A percentile compares a stretch with the other conserved stretches of the same genome.
These are phyloP conservation scores for Trifolium fragiferum DNA, from an alignment of 306 rosid genomes.

Conservation along the genomic window DNA sequence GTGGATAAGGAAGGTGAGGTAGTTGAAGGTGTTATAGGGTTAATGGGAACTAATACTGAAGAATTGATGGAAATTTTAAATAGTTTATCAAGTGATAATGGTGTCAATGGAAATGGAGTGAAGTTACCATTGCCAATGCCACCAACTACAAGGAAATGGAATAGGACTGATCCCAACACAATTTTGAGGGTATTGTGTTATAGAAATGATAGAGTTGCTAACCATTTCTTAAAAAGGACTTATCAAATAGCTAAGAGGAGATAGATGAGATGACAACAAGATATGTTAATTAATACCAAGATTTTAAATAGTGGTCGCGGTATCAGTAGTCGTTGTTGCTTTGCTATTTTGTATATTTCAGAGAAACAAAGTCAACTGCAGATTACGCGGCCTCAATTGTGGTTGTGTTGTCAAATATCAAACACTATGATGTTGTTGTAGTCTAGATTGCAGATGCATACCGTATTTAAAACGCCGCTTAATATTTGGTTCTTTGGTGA, in stretches of 20 bases:
- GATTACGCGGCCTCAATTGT: background rate
- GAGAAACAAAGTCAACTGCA: background rate
- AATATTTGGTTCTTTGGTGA: background rate
- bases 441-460: background rate
- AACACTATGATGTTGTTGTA: background rate
- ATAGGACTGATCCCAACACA: slow-evolving; percentile 79
- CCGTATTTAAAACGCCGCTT: background rate
- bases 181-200: slow-evolving; percentile 84
- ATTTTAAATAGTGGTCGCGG: background rate
- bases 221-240: slow-evolving; percentile 75
- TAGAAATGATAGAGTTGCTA: slow-evolving; percentile 74
- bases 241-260: slow-evolving; percentile 84
- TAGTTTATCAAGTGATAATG: slow-evolving; percentile 61
- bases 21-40: slow-evolving; percentile 70
- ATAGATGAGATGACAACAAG: background rate
- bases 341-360: background rate
- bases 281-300: background rate
- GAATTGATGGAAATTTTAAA: slow-evolving; percentile 76
- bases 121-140: slow-evolving; percentile 91
- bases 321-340: background rate
- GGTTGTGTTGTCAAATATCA: background rate
- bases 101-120: slow-evolving; percentile 67
- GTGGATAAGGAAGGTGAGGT: slow-evolving; percentile 73
- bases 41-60: slow-evolving; percentile 75
- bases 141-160: slow-evolving; percentile 92